Conservation (phyloP, 345 rosid genomes). For the Anacardium occidentale region DNA sequence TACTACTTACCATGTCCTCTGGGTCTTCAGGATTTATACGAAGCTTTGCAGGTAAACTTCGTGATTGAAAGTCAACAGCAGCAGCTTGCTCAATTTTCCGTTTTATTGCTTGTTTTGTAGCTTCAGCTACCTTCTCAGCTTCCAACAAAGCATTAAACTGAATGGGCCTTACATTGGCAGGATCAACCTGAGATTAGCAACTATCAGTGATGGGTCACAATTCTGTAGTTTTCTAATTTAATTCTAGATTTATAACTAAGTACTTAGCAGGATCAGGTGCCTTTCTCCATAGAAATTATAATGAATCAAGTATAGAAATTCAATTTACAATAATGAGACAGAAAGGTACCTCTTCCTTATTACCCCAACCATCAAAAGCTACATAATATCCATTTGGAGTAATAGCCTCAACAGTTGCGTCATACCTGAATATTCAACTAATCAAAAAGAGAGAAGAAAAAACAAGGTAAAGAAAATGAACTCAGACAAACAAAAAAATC, state of each 20-base stretch:
- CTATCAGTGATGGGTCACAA: constrained; percentile 6
- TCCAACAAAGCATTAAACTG: constrained; percentile 68
- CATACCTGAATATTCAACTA: constrained; percentile 86
- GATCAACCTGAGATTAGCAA: constrained; percentile 67
- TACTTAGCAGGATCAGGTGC: neutral
- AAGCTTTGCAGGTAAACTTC: constrained; percentile 83
- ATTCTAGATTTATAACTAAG: neutral
- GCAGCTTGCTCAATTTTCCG: constrained; percentile 95
- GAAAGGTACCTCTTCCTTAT: constrained; percentile 83
- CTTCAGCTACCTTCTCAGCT: constrained; percentile 93
- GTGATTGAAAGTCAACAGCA: constrained; percentile 67
- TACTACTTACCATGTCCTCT: constrained; percentile 82
- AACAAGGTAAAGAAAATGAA: constrained; percentile 43
- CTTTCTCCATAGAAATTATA: neutral
- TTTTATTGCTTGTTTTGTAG: constrained; percentile 86
- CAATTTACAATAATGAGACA: neutral
- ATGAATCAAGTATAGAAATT: neutral
- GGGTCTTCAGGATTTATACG: constrained; percentile 85
- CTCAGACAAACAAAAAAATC: neutral
- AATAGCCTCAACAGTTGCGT: constrained; percentile 71
- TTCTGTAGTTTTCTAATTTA: neutral
- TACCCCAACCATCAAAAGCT: constrained; percentile 76
- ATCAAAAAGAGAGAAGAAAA: constrained; percentile 49
- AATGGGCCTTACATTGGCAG: constrained; percentile 74
- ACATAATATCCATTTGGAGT: constrained; percentile 78